Percentiles rank a stretch among this genome's conserved stretches.
phyloP scores from a whole-genome alignment of 345 rosid species.

The Carallia brachiata region DNA sequence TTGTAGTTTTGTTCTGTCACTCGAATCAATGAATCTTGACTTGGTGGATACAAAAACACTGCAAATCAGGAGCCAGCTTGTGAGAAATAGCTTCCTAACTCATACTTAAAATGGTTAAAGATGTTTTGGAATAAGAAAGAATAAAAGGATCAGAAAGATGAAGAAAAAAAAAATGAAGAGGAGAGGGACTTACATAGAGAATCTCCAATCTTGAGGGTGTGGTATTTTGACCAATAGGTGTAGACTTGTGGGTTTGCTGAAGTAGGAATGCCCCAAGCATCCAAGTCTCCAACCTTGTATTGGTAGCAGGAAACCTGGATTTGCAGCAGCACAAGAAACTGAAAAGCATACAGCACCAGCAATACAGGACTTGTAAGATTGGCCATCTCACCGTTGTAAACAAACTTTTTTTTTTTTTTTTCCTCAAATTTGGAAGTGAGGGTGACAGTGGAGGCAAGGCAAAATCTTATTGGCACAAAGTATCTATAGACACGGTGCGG shows the following conservation, averaged over 20 bases:
- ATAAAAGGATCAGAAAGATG: background rate
- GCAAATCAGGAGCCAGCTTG: constrained; percentile 4
- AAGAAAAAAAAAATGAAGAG: background rate
- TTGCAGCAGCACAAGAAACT: constrained; percentile 43
- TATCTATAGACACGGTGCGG: background rate
- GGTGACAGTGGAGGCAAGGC: background rate
- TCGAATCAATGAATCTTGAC: constrained; percentile 90
- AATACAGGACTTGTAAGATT: constrained; percentile 18
- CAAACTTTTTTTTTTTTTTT: background rate
- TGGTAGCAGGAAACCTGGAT: constrained; percentile 45
- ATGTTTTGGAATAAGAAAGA: background rate
- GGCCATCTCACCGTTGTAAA: constrained; percentile 19
- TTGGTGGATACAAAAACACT: constrained; percentile 99
- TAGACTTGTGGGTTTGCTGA: constrained; percentile 59
- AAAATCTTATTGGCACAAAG: constrained; percentile 8
- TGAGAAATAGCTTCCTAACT: background rate
- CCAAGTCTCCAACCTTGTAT: constrained; percentile 76
- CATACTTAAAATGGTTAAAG: too few species aligned
- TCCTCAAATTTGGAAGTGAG: constrained; percentile 2
- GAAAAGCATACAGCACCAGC: constrained; percentile 26
- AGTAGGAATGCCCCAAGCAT: constrained; percentile 86
- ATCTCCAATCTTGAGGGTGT: constrained; percentile 68
- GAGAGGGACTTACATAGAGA: constrained; percentile 43
- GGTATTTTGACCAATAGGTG: constrained; percentile 66
- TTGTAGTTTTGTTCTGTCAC: constrained; percentile 55